These are phyloP conservation scores for Wickerhamomyces subpelliculosus DNA, from an alignment of 805 yeast species.

Conservation along the genomic window DNA sequence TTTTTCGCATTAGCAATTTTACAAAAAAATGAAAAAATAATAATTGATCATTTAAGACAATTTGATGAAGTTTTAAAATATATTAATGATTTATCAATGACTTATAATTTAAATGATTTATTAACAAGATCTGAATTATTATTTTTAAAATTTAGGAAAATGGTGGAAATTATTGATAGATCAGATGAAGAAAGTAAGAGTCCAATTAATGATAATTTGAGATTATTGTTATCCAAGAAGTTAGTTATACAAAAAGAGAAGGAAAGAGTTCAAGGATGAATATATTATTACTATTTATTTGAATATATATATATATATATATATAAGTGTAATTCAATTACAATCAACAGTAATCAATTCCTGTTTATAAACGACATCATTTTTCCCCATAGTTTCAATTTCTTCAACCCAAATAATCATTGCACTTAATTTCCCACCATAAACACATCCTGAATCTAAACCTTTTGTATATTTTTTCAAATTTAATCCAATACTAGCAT, in stretches of 20 bases:
- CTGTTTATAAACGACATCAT: conserved; percentile 3
- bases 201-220: conserved; percentile 42
- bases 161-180: conserved; percentile 67
- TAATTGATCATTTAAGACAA: conserved; percentile 61
- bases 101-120: conserved; percentile 67
- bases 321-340: background rate
- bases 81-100: conserved; percentile 82
- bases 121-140: conserved; percentile 79
- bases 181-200: conserved; percentile 13
- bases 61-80: conserved; percentile 92
- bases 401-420: conserved; percentile 22
- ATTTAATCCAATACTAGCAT: conserved; percentile 71
- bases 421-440: conserved; percentile 66
- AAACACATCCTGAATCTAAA: conserved; percentile 75
- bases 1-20: conserved; percentile 86
- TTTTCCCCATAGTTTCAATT: background rate
- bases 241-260: conserved; percentile 58
- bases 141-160: conserved; percentile 71
- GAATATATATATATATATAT: background rate
- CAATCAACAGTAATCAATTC: conserved; percentile 12
- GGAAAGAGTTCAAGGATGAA: conserved; percentile 17
- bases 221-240: conserved; percentile 53
- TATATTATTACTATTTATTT: too few species aligned
- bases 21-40: conserved; percentile 76
- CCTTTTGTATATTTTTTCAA: conserved; percentile 66